phyloP scores from a whole-genome alignment of 306 rosid species.

The apple (Malus domestica) region DNA sequence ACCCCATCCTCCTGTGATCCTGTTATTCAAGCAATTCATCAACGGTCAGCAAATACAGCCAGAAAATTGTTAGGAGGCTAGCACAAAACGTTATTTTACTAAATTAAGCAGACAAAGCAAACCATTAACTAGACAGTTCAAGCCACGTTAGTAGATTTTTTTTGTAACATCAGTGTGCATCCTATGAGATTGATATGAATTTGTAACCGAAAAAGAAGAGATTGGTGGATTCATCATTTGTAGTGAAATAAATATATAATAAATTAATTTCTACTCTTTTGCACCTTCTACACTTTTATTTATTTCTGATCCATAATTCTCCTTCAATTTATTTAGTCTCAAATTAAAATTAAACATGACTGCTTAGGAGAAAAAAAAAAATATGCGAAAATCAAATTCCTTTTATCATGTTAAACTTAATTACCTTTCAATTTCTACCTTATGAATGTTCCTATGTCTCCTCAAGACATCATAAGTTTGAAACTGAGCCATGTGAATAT shows the following conservation, averaged over 20 bases:
- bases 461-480: background rate
- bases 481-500: background rate
- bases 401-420: background rate
- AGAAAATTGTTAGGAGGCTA: background rate
- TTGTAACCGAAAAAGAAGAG: background rate
- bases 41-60: background rate
- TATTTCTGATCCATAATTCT: background rate
- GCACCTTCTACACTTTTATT: background rate
- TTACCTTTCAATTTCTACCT: too few relatives aligned
- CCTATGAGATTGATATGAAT: background rate
- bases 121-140: background rate
- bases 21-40: constrained; percentile 11
- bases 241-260: background rate
- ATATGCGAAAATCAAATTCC: too few relatives aligned
- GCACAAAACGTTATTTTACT: too few relatives aligned
- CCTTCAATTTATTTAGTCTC: background rate
- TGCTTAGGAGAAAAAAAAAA: too few relatives aligned
- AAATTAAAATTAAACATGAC: too few relatives aligned
- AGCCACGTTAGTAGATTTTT: background rate
- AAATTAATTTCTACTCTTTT: background rate
- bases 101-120: background rate
- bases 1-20: constrained; percentile 84
- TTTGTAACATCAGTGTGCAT: background rate
- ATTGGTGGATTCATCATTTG: background rate
- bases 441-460: background rate